Evolutionary conservation across 164 flowering plant species (phyloP).

Genomic region (Magnolia kwangsiensis): DNA sequence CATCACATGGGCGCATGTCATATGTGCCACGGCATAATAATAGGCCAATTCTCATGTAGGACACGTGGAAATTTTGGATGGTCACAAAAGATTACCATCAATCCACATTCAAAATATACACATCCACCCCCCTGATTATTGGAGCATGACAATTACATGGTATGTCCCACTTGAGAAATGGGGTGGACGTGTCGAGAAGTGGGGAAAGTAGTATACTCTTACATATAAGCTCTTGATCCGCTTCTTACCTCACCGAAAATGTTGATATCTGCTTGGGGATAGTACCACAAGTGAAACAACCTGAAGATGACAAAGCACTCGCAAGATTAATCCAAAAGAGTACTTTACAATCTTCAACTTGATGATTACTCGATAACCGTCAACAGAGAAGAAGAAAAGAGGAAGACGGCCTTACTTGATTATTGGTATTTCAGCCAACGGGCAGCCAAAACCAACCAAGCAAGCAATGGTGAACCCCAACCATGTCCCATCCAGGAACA

Average conservation of each 20-base stretch:
- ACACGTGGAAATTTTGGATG: no score
- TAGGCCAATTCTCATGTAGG: no score
- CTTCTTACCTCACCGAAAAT: slow-evolving; percentile 66
- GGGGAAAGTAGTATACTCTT: neutral
- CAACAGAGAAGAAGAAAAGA: neutral
- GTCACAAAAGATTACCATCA: no score
- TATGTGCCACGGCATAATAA: no score
- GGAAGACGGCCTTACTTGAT: slow-evolving; percentile 51
- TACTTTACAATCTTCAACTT: neutral
- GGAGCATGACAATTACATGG: neutral
- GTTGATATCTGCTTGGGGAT: slow-evolving; percentile 71
- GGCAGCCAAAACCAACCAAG: slow-evolving; percentile 68
- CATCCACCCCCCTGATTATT: neutral
- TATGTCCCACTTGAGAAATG: neutral
- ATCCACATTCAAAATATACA: neutral
- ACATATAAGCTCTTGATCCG: no score
- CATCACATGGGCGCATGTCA: neutral
- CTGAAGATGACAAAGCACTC: slow-evolving; percentile 27
- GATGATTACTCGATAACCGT: neutral
- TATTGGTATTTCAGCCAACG: slow-evolving; percentile 83
- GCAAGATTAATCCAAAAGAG: neutral
- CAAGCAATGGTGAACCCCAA: slow-evolving; percentile 71
- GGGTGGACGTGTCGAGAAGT: neutral
- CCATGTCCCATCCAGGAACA: slow-evolving; percentile 58
- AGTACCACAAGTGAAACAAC: slow-evolving; percentile 75